These are phyloP conservation scores for Calendula officinalis DNA, from an alignment of 129 eudicot genomes.

Conservation along the genomic window DNA sequence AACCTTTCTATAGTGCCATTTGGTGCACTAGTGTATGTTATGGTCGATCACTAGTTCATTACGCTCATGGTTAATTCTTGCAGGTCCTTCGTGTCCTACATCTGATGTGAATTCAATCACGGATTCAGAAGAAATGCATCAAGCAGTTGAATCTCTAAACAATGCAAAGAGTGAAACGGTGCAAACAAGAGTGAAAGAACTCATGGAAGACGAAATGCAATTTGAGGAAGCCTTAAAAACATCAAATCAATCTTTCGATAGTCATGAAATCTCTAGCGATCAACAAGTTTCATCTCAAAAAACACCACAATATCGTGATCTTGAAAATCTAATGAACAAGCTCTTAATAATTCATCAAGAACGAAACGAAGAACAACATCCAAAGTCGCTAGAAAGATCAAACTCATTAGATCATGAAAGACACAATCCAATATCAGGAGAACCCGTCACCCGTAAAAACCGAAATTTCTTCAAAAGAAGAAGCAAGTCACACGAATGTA, in stretches of 20 bases:
- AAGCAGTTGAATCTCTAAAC: constrained; percentile 31
- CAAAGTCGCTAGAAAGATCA: constrained; percentile 32
- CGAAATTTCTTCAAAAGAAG: constrained; percentile 69
- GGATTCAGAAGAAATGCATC: constrained; percentile 24
- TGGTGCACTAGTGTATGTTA: background rate
- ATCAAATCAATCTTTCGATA: constrained; percentile 37
- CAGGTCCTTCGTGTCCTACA: constrained; percentile 31
- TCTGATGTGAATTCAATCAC: constrained; percentile 33
- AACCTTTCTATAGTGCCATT: too few relatives aligned
- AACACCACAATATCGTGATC: constrained; percentile 30
- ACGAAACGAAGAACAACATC: constrained; percentile 36
- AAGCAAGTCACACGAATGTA: constrained; percentile 71
- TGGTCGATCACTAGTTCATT: too few relatives aligned
- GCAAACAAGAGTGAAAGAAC: constrained; percentile 72
- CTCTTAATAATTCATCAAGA: constrained; percentile 44
- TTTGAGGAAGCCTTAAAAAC: constrained; percentile 39
- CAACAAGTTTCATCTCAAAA: constrained; percentile 16
- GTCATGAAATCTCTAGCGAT: constrained; percentile 24
- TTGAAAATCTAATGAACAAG: constrained; percentile 60
- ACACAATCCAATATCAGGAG: constrained; percentile 31
- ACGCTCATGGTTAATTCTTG: background rate
- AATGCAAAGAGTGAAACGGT: constrained; percentile 33
- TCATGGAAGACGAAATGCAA: constrained; percentile 89
- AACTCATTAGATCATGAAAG: constrained; percentile 34
- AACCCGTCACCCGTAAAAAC: constrained; percentile 36